Percentiles rank a stretch among this genome's conserved stretches.
phyloP scores from a whole-genome alignment of 2,329 filamentous ascomycete genomes.

The Fusarium sp. region DNA sequence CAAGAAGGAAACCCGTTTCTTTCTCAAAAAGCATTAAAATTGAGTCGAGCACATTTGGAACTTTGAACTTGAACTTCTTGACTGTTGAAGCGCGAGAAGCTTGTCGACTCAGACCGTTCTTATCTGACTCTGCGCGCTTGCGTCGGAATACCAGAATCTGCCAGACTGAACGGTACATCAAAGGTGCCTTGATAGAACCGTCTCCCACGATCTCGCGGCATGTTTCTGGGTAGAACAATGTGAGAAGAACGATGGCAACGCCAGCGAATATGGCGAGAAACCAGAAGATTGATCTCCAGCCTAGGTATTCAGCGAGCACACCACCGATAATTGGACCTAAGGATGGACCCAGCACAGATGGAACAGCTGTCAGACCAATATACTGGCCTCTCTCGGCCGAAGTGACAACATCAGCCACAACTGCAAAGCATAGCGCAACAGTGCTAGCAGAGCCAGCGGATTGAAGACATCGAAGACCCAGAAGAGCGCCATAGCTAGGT shows the following conservation, averaged over 20 bases:
- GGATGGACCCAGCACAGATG: constrained; percentile 61
- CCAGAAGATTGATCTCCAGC: constrained; percentile 74
- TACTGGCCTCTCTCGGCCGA: constrained; percentile 72
- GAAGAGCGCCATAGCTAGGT: constrained; percentile 61
- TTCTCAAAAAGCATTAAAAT: constrained; percentile 57
- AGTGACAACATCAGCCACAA: constrained; percentile 74
- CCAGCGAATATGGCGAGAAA: constrained; percentile 64
- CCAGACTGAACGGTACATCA: constrained; percentile 52
- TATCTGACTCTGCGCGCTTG: background rate
- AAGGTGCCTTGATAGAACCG: constrained; percentile 60
- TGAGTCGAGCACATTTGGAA: constrained; percentile 57
- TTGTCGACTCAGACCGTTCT: constrained; percentile 20
- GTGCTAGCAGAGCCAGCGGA: constrained; percentile 70
- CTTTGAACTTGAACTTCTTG: constrained; percentile 53
- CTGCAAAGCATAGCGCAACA: constrained; percentile 67
- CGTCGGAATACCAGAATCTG: constrained; percentile 47
- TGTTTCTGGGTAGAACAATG: constrained; percentile 67
- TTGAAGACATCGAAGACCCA: constrained; percentile 68
- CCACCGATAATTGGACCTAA: constrained; percentile 71
- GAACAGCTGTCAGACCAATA: constrained; percentile 65
- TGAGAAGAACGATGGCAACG: constrained; percentile 57
- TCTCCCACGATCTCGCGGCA: constrained; percentile 64
- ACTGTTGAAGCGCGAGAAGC: constrained; percentile 27
- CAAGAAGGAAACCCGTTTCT: constrained; percentile 59
- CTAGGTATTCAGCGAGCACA: constrained; percentile 65